phyloP scores from a whole-genome alignment of 2,329 filamentous ascomycete genomes.

The Chrysoporthe austroafricana region DNA sequence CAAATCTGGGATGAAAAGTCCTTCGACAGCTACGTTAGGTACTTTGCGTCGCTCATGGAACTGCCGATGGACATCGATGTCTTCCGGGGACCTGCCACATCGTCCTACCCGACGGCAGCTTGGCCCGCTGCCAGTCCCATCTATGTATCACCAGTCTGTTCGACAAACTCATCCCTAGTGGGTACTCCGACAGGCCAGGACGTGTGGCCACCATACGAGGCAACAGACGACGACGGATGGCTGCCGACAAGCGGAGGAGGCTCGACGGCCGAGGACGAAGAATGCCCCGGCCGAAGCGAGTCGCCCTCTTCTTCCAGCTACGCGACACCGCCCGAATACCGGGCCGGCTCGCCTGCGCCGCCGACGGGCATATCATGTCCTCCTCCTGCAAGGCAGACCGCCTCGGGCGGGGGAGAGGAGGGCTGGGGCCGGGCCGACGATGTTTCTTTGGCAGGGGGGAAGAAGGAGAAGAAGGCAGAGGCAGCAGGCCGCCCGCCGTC shows the following conservation, averaged over 20 bases:
- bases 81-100: neutral
- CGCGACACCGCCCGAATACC: constrained; percentile 1
- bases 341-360: neutral
- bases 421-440: neutral
- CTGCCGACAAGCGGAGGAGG: neutral
- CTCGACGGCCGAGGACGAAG: neutral
- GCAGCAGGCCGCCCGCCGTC: neutral
- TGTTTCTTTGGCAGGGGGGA: neutral
- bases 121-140: too few relatives aligned
- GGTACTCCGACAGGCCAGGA: too few relatives aligned
- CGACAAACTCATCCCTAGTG: too few relatives aligned
- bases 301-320: neutral
- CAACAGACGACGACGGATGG: neutral
- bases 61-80: neutral
- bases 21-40: neutral
- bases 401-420: neutral
- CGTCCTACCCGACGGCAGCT: too few relatives aligned
- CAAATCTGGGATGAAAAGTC: neutral
- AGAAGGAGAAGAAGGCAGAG: neutral
- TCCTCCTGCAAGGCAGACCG: neutral
- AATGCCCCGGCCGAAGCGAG: neutral
- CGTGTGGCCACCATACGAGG: too few relatives aligned
- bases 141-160: too few relatives aligned
- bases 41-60: neutral
- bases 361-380: neutral